A percentile compares a stretch with the other conserved stretches of the same genome.
phyloP scores from a whole-genome alignment of 208 protist genomes.

The Trypanosoma mega region DNA sequence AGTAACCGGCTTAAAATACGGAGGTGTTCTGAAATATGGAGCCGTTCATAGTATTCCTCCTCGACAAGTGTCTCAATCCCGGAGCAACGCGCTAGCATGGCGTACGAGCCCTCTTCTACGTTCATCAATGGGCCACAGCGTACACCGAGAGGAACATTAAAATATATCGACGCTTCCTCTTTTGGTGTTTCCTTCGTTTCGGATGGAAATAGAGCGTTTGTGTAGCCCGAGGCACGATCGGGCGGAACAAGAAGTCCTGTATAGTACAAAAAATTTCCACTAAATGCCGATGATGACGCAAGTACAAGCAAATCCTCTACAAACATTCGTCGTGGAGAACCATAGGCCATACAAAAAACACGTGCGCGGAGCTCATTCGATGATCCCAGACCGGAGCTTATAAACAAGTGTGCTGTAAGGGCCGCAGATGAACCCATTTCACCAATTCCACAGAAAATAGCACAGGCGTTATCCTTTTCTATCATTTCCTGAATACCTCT shows the following conservation, averaged over 20 bases:
- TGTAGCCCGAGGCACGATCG: slow-evolving; percentile 8
- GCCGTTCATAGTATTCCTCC: slow-evolving; percentile 21
- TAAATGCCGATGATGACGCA: slow-evolving; percentile 33
- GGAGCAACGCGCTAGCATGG: slow-evolving; percentile 14
- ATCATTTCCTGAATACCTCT: slow-evolving; percentile 26
- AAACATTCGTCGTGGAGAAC: slow-evolving; percentile 36
- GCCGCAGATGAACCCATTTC: slow-evolving; percentile 35
- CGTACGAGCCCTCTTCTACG: not conserved
- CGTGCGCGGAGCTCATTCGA: slow-evolving; percentile 6
- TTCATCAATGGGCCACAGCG: slow-evolving; percentile 21
- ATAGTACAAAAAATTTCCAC: slow-evolving; percentile 49
- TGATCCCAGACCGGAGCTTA: slow-evolving; percentile 30
- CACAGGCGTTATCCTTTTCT: slow-evolving; percentile 27
- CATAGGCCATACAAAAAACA: slow-evolving; percentile 64
- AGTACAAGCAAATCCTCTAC: slow-evolving; percentile 34
- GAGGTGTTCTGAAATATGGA: slow-evolving; percentile 26
- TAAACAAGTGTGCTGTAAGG: slow-evolving; percentile 33
- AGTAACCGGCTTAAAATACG: slow-evolving; percentile 21
- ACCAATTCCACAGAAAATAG: slow-evolving; percentile 59
- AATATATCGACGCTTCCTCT: not conserved
- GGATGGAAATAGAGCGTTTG: not conserved
- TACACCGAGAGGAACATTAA: slow-evolving; percentile 32
- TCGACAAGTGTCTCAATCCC: slow-evolving; percentile 13
- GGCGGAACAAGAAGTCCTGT: slow-evolving; percentile 11
- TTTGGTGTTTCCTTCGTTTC: slow-evolving; percentile 4